Base-by-base conservation (phyloP, 2,329 filamentous ascomycete genomes). In the Fusarium graminum region DNA sequence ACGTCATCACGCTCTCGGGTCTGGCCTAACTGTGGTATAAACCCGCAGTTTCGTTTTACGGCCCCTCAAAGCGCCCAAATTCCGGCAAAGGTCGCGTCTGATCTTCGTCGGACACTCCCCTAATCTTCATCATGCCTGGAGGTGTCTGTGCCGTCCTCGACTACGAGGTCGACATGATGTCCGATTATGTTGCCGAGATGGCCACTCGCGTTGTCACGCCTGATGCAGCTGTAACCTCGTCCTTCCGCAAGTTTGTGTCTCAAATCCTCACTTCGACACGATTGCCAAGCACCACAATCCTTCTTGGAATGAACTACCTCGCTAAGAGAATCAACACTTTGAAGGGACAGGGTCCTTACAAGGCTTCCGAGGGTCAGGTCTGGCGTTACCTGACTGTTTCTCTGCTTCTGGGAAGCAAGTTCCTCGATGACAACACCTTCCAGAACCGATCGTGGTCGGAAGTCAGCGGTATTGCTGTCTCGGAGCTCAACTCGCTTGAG, bases 381-480 rank as follows among this genome's bases (percentile, higher is more conserved):
- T 97, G 94, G 85, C 91, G 93, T 62, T 90, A 96, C 81, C 85
- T 97, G 67, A 97, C 93, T 8, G 91, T 94, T 36, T 88, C 91
- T 9, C 82, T 97, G 57, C 86, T 97, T 50, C 84, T 97, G 52
- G 94, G 93, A 61, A 97, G 93, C 87, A 97, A 97, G 81, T 97
- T 97, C 74, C 83, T 97, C 69, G 94, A 97, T 74, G 94, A 97
- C 83, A 97, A 97, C 80, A 97, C 94, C 7, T 97, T 97, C 80
- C 94, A 97, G 84, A 97, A 97, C 81, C 91, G 92, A 54, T 97
- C 94, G 2, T 97, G 94, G 94, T 92, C 94, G 7, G 94, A 97
- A 75, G 94, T 97, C 51, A 97, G 93, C 79, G 92, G 92, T 63
- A 97, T 97, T 69, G 84, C 90, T 30, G 93, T 97, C 19, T 80